Evolutionary conservation across 1,139 yeast species (phyloP), one percentile per base, ranked within the genome.

Genomic region (Taphrina populina): DNA sequence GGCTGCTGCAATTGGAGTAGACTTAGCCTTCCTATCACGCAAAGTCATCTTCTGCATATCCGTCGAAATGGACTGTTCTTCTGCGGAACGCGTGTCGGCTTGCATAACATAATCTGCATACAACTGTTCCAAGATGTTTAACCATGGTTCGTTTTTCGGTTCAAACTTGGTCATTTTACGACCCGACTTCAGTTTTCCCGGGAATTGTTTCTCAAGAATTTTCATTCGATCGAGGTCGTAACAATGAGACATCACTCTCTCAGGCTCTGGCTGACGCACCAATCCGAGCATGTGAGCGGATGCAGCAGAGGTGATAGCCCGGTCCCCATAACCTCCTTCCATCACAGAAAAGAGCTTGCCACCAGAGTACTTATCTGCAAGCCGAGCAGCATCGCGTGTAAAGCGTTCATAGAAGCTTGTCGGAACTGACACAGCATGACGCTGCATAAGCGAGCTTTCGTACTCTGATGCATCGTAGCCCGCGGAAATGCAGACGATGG

Each of bases 381-480:
- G 71, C 59, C 76, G 77, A 11, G 82, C 80, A 1, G 84, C 82
- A 66, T 86, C 95, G 44, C 76, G 76, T 2, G 95, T 83, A 64
- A 87, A 86, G 35, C 76, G 76, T 21, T 86, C 77, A 67, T 83
- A 87, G 67, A 87, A 87, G 24, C 83, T 78, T 0, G 95, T 85
- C 3, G 95, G 95, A 3, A 87, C 90, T 62, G 83, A 82, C 30
- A 84, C 87, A 0, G 83, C 83, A 66, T 87, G 95, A 59, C 95
- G 74, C 69, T 87, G 95, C 95, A 87, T 87, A 58, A 82, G 80
- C 19, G 81, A 80, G 59, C 83, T 82, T 66, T 87, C 95, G 66
- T 80, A 82, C 67, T 87, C 95, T 26, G 88, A 83, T 1, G 95
- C 95, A 70, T 87, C 95, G 67, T 87, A 87, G 2, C 95, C 95